Evolutionary conservation across 371 early-diverging fungal genomes (phyloP), one percentile per base, ranked within the genome.

Genomic region (Thermomucor indicae-seudaticae): DNA sequence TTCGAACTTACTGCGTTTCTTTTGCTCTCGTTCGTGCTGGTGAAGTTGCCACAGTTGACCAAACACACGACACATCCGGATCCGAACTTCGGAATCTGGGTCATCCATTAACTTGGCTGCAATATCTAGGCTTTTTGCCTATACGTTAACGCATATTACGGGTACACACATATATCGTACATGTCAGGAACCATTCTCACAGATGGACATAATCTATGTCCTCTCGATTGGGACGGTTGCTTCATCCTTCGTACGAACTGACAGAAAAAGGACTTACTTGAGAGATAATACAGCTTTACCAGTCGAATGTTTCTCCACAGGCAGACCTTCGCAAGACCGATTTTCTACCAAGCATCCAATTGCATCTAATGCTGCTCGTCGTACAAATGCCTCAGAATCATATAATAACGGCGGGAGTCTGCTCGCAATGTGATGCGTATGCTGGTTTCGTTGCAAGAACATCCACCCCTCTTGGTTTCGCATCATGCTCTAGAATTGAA

Each of bases 331-430:
- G 35, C 70, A 69, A 7, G 70, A 64, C 45, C 78, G 65, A 32
- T 83, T 67, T 10, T 51, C 52, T 25, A 79, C 70, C 17, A 81
- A 47, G 46, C 80, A 80, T 23, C 58, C 54, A 53, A 84, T 78
- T 1, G 77, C 70, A 44, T 81, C 81, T 47, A 83, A 49, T 4
- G 75, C 66, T 6, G 81, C 78, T 38, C 84, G 65, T 43, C 81
- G 66, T 2, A 83, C 84, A 65, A 80, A 73, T 0, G 84, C 80
- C 35, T 81, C 84, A 4, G 74, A 54, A 43, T 84, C 84, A 47
- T 72, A 69, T 25, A 81, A 55, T 40, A 83, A 49, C 4, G 52
- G 51, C 8, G 83, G 83, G 32, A 83, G 43, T 20, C 48, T 54
- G 1, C 41, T 27, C 6, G 62, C 60, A 27, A 69, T 43, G 11